Percentiles rank a stretch among this genome's conserved stretches.
phyloP scores from a whole-genome alignment of 306 rosid genomes.

The Trifolium fragiferum region DNA sequence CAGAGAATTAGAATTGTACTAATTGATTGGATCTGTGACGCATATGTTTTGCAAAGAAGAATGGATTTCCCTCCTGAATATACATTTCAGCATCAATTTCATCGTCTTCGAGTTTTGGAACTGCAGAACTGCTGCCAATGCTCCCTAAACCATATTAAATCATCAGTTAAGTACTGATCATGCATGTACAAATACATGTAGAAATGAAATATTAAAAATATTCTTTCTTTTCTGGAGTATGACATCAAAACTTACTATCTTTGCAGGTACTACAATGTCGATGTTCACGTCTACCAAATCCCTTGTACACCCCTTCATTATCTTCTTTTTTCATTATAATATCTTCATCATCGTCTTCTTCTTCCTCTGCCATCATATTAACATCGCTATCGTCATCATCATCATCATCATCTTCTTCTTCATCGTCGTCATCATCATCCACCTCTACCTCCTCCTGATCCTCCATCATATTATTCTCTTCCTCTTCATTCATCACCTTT shows the following conservation, averaged over 20 bases:
- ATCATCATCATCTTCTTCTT: neutral
- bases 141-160: constrained; percentile 35
- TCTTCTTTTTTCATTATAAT: too few species aligned
- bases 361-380: neutral
- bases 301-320: neutral
- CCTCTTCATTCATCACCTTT: neutral
- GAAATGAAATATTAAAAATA: too few species aligned
- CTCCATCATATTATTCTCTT: neutral
- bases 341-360: neutral
- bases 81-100: constrained; percentile 24
- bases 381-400: neutral
- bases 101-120: neutral
- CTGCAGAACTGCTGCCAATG: neutral
- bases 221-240: too few species aligned
- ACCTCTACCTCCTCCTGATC: neutral
- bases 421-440: neutral
- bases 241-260: constrained; percentile 25
- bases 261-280: neutral
- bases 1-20: constrained; percentile 27
- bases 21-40: constrained; percentile 19
- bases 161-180: neutral
- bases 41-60: neutral
- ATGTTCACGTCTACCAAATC: neutral
- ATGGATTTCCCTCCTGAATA: constrained; percentile 28
- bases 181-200: neutral